A percentile compares a stretch with the other conserved stretches of the same genome.
Evolutionary conservation across 768 basidiomycete genomes (phyloP).

Genomic region (Saitozyma podzolica): DNA sequence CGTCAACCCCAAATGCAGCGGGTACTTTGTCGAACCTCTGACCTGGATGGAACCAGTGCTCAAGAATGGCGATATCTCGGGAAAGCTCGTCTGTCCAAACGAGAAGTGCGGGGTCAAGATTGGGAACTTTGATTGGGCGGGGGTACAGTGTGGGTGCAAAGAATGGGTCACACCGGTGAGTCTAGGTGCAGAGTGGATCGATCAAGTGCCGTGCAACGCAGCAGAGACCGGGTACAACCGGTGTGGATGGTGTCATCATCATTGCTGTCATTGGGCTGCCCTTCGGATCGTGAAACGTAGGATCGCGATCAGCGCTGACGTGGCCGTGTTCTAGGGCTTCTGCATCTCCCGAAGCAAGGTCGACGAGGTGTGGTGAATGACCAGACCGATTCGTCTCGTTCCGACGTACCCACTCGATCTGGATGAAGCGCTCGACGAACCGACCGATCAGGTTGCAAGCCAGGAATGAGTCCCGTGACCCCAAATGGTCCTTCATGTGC

Average conservation of each 20-base stretch:
- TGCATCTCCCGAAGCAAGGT: slow-evolving; percentile 62
- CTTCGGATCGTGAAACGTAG: background rate
- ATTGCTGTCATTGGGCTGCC: background rate
- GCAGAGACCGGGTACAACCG: too few species aligned
- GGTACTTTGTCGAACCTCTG: slow-evolving; percentile 96
- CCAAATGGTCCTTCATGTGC: too few species aligned
- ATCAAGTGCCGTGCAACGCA: too few species aligned
- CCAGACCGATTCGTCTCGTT: background rate
- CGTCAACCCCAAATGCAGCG: slow-evolving; percentile 80
- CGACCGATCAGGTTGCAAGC: background rate
- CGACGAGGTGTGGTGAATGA: slow-evolving; percentile 56
- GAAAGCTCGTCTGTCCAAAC: slow-evolving; percentile 91
- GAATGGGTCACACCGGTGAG: slow-evolving; percentile 89
- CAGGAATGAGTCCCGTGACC: too few species aligned
- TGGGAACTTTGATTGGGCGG: slow-evolving; percentile 97
- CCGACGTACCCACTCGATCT: background rate
- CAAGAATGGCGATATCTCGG: slow-evolving; percentile 70
- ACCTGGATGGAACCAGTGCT: slow-evolving; percentile 93
- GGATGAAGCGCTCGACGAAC: background rate
- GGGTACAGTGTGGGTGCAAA: slow-evolving; percentile 84
- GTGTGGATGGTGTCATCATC: too few species aligned
- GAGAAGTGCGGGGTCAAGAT: slow-evolving; percentile 85
- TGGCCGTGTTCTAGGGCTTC: slow-evolving; percentile 56
- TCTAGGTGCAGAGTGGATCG: background rate
- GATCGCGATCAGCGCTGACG: background rate